phyloP scores from a whole-genome alignment of 2,329 filamentous ascomycete species.

The Ascochyta fabae region DNA sequence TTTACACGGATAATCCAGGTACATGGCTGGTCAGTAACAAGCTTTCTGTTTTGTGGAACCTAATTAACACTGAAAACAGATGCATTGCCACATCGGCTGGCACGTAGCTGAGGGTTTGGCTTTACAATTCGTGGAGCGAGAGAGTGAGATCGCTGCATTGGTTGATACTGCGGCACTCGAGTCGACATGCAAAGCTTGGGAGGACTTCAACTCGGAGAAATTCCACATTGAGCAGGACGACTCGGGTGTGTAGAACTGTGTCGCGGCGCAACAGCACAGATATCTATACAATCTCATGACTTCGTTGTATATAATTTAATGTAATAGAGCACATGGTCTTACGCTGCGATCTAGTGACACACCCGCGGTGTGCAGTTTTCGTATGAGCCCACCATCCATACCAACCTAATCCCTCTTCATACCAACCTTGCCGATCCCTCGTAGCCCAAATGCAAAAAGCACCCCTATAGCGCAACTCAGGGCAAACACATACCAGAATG shows the following conservation, averaged over 20 bases:
- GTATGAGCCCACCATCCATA: background rate
- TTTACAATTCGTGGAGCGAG: constrained; percentile 59
- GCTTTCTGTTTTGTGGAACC: background rate
- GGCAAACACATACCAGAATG: constrained; percentile 54
- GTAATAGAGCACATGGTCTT: too few species aligned
- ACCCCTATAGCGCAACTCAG: constrained; percentile 37
- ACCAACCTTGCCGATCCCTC: constrained; percentile 54
- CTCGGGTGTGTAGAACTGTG: background rate
- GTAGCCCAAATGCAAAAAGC: constrained; percentile 50
- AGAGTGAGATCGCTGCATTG: constrained; percentile 25
- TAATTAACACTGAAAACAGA: constrained; percentile 6
- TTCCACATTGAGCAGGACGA: constrained; percentile 9
- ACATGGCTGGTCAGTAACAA: constrained; percentile 31
- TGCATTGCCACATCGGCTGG: constrained; percentile 49
- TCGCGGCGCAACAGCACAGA: too few species aligned
- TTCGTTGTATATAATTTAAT: too few species aligned
- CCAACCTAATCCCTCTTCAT: constrained; percentile 47
- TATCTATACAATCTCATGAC: too few species aligned
- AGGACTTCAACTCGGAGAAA: background rate
- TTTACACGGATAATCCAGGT: constrained; percentile 61
- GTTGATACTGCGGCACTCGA: background rate
- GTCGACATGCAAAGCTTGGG: constrained; percentile 4
- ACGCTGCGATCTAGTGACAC: too few species aligned
- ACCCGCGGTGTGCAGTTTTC: background rate
- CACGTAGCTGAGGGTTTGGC: constrained; percentile 65